Evolutionary conservation across 176 grass and related monocot genomes (phyloP), one percentile per base, ranked within the genome.

Genomic region (Oryza rufipogon): DNA sequence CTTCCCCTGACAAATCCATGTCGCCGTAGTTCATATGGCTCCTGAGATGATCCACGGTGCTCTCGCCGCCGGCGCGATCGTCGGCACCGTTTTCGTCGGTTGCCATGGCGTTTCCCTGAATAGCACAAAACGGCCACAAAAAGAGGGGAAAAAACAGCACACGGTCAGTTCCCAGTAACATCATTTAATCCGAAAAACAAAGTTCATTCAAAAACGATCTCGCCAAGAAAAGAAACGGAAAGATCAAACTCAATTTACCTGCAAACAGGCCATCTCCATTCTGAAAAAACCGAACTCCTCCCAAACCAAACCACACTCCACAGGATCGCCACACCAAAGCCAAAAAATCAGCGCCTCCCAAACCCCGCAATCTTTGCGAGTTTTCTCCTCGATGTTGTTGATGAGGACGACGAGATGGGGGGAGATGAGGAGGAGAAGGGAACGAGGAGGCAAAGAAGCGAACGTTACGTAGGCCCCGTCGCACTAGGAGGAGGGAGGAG

Each of bases 1-100:
- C 91, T 64, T 88, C 87, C 72, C 80, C 88, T 38, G 70, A 86
- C 25, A 88, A 76, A 74, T 90, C 84, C 84, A 88, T 83, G 64
- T 88, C 86, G 60, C 73, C 52, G 67, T 54, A 49, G 15, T 71
- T 67, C 6, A 75, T 25, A 67, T 1, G 14, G 30, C 28, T 52
- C 13, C 28, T 58, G 76, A 12, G 34, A 32, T 23, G 56, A 63
- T 86, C 80, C 68, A 8, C 52, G 9, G 71, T 22, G 65, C 11
- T 22, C 2, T 81, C 76, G 4, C 69, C n/a, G 84, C 56, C 68
- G 5, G 69, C 68, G 47, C 20, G 10, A 42, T 74, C 58, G 44
- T 44, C 71, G 12, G 66, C 60, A 9, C 60, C 38, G 71, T 48
- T 51, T 16, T 78, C 84, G 49, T 75, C 80, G 4, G 80, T 87